Evolutionary conservation across 371 early-diverging fungal species (phyloP).

Genomic region (Aphelidium insulamus): DNA sequence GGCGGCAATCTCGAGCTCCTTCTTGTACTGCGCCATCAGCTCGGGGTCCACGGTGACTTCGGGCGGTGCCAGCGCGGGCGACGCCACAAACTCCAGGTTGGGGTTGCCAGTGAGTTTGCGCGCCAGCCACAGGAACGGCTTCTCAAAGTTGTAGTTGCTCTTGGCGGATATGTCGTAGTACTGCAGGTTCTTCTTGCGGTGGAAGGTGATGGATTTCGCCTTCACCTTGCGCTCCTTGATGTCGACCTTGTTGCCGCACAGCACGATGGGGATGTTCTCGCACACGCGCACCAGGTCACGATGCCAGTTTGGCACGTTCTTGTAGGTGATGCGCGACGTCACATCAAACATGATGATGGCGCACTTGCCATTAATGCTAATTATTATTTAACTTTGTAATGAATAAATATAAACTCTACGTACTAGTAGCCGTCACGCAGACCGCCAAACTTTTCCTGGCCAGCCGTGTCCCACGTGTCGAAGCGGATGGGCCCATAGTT

Average conservation of each 20-base stretch:
- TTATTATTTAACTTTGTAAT: neutral
- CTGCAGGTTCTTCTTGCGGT: conserved; percentile 97
- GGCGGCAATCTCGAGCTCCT: conserved; percentile 52
- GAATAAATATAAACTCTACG: conserved; percentile 7
- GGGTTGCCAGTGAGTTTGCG: conserved; percentile 89
- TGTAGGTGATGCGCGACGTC: conserved; percentile 98
- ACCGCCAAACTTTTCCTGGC: conserved; percentile 99
- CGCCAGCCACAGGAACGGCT: conserved; percentile 98
- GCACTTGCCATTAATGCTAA: conserved; percentile 93
- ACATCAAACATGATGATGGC: conserved; percentile 99
- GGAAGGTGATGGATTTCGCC: conserved; percentile 98
- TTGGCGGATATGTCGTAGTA: conserved; percentile 99
- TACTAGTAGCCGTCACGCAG: conserved; percentile 99
- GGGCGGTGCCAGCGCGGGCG: conserved; percentile 92
- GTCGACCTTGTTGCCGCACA: conserved; percentile 99
- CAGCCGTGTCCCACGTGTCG: conserved; percentile 99
- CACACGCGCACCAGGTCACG: conserved; percentile 96
- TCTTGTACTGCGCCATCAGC: conserved; percentile 51
- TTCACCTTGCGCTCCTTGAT: conserved; percentile 99
- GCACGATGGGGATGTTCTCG: conserved; percentile 98
- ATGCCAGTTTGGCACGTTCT: conserved; percentile 99
- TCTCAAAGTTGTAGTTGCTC: conserved; percentile 99
- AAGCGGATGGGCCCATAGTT: conserved; percentile 90
- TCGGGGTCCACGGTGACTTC: conserved; percentile 68
- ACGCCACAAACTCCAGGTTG: conserved; percentile 91